phyloP scores from a whole-genome alignment of 1,139 yeast species.

The Suhomyces maxii region DNA sequence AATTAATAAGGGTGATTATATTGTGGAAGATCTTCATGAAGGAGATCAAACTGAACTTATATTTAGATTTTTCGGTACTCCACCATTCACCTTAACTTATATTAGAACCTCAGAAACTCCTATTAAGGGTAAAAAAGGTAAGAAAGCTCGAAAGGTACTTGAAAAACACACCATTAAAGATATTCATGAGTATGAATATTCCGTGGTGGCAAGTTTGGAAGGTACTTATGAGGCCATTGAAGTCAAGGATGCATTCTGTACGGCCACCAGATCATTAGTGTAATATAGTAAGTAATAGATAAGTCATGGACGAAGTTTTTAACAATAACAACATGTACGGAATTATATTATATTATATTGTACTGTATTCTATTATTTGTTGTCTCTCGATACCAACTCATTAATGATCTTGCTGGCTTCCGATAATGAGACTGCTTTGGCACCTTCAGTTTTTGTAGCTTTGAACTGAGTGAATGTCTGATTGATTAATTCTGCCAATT shows the following conservation, averaged over 20 bases:
- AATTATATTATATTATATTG: no score
- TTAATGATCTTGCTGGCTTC: constrained; percentile 21
- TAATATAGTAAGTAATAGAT: constrained; percentile 10
- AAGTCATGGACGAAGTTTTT: not conserved
- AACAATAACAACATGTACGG: no score
- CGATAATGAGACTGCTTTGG: constrained; percentile 14
- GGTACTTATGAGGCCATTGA: constrained; percentile 94
- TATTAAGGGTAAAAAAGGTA: constrained; percentile 26
- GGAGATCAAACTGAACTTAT: constrained; percentile 80
- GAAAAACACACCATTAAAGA: constrained; percentile 77
- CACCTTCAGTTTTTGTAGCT: not conserved
- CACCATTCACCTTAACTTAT: constrained; percentile 67
- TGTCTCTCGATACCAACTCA: constrained; percentile 17
- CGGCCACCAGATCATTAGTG: constrained; percentile 36
- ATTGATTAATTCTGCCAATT: constrained; percentile 56
- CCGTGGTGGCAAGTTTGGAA: constrained; percentile 76
- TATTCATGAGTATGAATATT: constrained; percentile 66
- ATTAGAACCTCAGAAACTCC: constrained; percentile 49
- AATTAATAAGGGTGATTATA: constrained; percentile 71
- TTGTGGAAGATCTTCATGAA: constrained; percentile 83
- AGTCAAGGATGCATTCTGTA: constrained; percentile 79
- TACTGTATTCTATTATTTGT: not conserved
- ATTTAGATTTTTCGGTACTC: constrained; percentile 67
- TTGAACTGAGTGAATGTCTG: constrained; percentile 14
- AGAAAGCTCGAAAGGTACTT: constrained; percentile 48